phyloP scores from a whole-genome alignment of 257 asterid species.

The Solanum clarkiae region DNA sequence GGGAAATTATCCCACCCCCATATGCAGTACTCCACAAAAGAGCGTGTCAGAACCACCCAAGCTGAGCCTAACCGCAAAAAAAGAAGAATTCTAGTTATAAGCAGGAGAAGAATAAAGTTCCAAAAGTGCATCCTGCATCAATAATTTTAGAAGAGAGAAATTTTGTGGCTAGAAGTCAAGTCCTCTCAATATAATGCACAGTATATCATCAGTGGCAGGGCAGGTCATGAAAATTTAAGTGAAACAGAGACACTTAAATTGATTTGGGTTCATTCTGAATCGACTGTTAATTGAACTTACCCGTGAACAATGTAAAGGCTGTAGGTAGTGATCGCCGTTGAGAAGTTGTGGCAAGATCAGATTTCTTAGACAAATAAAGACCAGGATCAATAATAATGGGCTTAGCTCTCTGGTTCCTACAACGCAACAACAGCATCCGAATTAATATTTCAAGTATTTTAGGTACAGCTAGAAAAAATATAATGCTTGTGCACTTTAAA shows the following conservation, averaged over 20 bases:
- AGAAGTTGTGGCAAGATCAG: slow-evolving; percentile 75
- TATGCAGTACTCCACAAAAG: slow-evolving; percentile 84
- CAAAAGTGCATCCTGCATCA: neutral
- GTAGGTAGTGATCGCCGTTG: slow-evolving; percentile 93
- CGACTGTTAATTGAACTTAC: slow-evolving; percentile 17
- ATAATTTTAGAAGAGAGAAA: neutral
- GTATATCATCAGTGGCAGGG: neutral
- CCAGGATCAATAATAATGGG: slow-evolving; percentile 93
- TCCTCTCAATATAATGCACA: neutral
- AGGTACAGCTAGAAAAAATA: neutral
- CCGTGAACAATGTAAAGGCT: slow-evolving; percentile 77
- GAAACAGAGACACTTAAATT: neutral
- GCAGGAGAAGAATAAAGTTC: neutral
- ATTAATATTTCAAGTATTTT: neutral
- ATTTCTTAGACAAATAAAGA: slow-evolving; percentile 80
- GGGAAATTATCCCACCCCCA: slow-evolving; percentile 98
- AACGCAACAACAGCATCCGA: neutral
- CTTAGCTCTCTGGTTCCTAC: slow-evolving; percentile 92
- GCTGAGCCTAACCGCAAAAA: slow-evolving; percentile 61
- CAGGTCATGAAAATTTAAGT: neutral
- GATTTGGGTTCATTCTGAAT: neutral
- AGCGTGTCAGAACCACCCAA: slow-evolving; percentile 82
- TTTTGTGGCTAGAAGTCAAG: neutral
- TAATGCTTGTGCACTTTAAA: neutral
- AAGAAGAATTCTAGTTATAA: neutral